Conservation (phyloP, 805 yeast species). For the Saccharomycopsis sp. region DNA sequence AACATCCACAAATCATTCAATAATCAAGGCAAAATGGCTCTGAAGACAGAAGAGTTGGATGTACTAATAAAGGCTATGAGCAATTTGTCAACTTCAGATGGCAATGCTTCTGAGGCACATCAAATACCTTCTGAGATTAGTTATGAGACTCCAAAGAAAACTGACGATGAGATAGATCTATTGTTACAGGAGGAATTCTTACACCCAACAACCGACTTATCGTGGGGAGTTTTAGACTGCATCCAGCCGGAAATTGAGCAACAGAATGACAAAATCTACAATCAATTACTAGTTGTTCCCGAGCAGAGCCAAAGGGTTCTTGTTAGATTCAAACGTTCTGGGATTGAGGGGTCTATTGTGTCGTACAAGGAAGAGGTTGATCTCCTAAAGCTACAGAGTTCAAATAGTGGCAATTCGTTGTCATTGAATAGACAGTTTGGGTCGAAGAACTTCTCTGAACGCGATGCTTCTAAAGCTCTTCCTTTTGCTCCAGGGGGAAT, state of each 20-base stretch:
- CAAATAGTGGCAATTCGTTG: constrained; percentile 62
- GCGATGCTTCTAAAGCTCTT: constrained; percentile 65
- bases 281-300: constrained; percentile 52
- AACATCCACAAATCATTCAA: no score
- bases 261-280: constrained; percentile 32
- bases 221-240: constrained; percentile 65
- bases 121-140: neutral
- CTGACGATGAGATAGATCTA: constrained; percentile 19
- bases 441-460: constrained; percentile 51
- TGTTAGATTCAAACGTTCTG: constrained; percentile 62
- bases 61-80: neutral
- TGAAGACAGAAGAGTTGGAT: neutral
- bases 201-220: constrained; percentile 28
- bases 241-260: constrained; percentile 51
- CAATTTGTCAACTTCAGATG: neutral
- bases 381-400: constrained; percentile 34
- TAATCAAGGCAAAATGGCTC: neutral
- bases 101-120: neutral
- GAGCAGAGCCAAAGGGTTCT: constrained; percentile 54
- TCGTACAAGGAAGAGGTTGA: constrained; percentile 60
- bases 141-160: neutral
- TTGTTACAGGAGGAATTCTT: constrained; percentile 23
- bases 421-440: constrained; percentile 65
- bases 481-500: constrained; percentile 95
- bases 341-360: constrained; percentile 65